Base-by-base conservation (phyloP, 257 asterid genomes). In the Pogostemon cablin region DNA sequence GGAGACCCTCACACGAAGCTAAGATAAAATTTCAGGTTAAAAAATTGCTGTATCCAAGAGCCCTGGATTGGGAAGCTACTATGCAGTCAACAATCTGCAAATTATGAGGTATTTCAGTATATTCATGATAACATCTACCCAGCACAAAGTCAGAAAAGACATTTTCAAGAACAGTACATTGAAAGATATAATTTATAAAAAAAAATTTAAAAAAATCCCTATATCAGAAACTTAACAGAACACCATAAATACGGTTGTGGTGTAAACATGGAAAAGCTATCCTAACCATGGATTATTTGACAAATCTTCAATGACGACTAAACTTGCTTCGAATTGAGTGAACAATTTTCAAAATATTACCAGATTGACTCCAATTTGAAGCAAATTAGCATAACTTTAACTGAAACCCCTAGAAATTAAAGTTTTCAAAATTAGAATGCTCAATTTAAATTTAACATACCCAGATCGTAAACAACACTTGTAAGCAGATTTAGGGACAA, bases 1-100 rank as follows among this genome's bases (percentile, higher is more conserved):
- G 47, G 61, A 69, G 9, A 66, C 75, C 77, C 71, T 59, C 65
- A 40, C 72, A 7, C 37, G 72, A 79, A 65, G 76, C 70, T 67
- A 55, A 9, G 48, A 71, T 9, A 37, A n/a, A 38, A 39, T n/a
- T 37, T 65, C 67, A 35, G 59, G 50, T 25, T 38, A 5, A 8
- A 46, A 46, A 10, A 7, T 11, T 40, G 69, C 2, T 71, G n/a
- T 49, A 5, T 67, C 38, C 54, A 42, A 50, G 15, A 56, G n/a
- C 57, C 58, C 70, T 55, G 56, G 62, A 62, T 68, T 76, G 38
- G 7, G 50, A 39, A 43, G 42, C 55, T 70, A 81, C 55, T 70
- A 81, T 61, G 61, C 50, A 68, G 32, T 55, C 58, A 43, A 49
- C 37, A 60, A 76, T 34, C 74, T 17, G 76, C 67, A 72, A 44